Conservation (phyloP, 1,284 basidiomycete genomes). For the Peniophora sp. region DNA sequence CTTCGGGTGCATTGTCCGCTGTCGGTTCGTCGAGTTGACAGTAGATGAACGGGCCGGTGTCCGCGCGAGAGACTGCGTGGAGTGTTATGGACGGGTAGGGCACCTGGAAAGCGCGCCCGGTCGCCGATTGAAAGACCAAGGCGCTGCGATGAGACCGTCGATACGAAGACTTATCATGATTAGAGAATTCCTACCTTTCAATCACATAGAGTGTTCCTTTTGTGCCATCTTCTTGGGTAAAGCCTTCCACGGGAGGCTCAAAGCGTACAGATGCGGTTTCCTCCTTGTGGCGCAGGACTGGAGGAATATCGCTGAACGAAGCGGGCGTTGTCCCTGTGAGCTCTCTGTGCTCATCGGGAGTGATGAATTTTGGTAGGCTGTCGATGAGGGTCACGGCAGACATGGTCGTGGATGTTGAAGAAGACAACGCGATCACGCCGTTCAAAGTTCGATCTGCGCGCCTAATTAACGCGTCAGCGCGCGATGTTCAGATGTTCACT, state of each 20-base stretch:
- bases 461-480: no score
- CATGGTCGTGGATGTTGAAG: constrained; percentile 6
- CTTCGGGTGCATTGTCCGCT: constrained; percentile 17
- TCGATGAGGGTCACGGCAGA: constrained; percentile 29
- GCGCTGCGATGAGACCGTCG: constrained; percentile 36
- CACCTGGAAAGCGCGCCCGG: constrained; percentile 69
- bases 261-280: constrained; percentile 58
- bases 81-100: constrained; percentile 81
- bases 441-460: no score
- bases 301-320: constrained; percentile 76
- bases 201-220: constrained; percentile 72
- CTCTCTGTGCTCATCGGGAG: constrained; percentile 59
- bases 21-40: constrained; percentile 77
- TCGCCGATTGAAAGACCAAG: constrained; percentile 67
- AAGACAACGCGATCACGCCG: background rate
- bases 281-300: constrained; percentile 68
- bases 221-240: constrained; percentile 39
- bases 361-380: constrained; percentile 48
- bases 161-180: constrained; percentile 11
- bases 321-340: constrained; percentile 70
- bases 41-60: constrained; percentile 66
- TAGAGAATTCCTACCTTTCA: constrained; percentile 53
- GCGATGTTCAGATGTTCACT: no score
- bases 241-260: constrained; percentile 57
- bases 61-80: constrained; percentile 77